Base-by-base conservation (phyloP, 2,329 filamentous ascomycete species). In the Lachnellula arida region DNA sequence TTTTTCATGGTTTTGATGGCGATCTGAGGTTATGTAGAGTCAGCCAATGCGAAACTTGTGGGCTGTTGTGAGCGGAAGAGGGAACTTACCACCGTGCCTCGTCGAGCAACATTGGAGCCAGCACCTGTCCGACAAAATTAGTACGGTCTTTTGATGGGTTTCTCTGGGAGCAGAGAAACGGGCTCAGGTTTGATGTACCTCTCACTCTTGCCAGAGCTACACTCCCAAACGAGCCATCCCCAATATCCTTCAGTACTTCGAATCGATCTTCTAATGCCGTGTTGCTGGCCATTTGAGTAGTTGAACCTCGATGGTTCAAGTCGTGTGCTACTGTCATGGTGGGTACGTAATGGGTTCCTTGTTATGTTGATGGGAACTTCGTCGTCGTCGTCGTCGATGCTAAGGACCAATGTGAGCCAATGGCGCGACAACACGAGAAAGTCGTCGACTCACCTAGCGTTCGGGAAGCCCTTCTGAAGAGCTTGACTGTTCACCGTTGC, bases 1-100 rank as follows among this genome's bases (percentile, higher is more conserved):
- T 99, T 99, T 81, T 99, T 99, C 94, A 99, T 99, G 5, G 94
- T 97, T 76, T 99, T 99, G 76, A 99, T 97, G 44, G 94, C 94
- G 67, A 99, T 89, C 94, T 97, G 37, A 64, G 54, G 43, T 55
- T 40, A 4, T 2, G 37, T 28, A 22, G 23, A 19, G 53, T 68
- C 39, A 67, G 62, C 49, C 14, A 12, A 51, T 50, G 48, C 19
- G 55, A 39, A 50, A 57, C 48, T 14, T 22, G 12, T 11, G 12
- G 15, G 3, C 25, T 14, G 1, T 12, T 19, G 9, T 12, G 14
- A 28, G 12, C n/a, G 7, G 6, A 15, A 12, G 23, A 49, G 19
- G 23, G 49, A 61, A 78, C 86, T 80, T 85, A 97, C 93, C 79
- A 97, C 84, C 56, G 92, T 96, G 65, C 93, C 93, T 72, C 92